phyloP scores from a whole-genome alignment of 2,329 filamentous ascomycete species.

The Chrysoporthe cubensis region DNA sequence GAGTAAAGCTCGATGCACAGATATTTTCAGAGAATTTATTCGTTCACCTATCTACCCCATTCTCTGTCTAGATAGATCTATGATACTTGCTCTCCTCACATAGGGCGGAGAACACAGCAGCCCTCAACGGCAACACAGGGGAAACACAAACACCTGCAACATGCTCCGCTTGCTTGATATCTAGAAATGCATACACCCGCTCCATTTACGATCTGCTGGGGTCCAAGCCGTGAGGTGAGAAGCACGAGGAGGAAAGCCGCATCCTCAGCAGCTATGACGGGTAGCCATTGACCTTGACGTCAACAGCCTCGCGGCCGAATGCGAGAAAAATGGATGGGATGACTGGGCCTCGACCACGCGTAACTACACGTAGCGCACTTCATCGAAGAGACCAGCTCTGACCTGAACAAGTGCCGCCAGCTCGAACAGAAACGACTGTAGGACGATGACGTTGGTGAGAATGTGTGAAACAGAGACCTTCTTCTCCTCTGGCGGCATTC shows the following conservation, averaged over 20 bases:
- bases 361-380: constrained; percentile 64
- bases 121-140: neutral
- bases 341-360: neutral
- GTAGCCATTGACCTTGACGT: neutral
- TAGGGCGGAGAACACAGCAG: neutral
- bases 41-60: neutral
- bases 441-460: constrained; percentile 76
- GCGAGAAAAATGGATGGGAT: neutral
- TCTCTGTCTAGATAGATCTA: neutral
- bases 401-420: constrained; percentile 76
- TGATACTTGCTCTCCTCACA: neutral
- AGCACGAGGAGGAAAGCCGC: neutral
- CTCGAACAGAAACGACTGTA: constrained; percentile 81
- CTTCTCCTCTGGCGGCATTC: constrained; percentile 35
- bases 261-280: neutral
- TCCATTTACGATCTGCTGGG: neutral
- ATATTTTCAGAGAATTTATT: neutral
- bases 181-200: neutral
- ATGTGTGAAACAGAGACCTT: constrained; percentile 75
- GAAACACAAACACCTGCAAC: neutral
- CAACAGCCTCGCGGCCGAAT: neutral
- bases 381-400: constrained; percentile 74
- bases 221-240: neutral
- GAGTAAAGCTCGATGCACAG: neutral
- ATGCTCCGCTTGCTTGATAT: neutral